phyloP scores from a whole-genome alignment of 805 yeast species.

The Crinitomyces ghanaensis region DNA sequence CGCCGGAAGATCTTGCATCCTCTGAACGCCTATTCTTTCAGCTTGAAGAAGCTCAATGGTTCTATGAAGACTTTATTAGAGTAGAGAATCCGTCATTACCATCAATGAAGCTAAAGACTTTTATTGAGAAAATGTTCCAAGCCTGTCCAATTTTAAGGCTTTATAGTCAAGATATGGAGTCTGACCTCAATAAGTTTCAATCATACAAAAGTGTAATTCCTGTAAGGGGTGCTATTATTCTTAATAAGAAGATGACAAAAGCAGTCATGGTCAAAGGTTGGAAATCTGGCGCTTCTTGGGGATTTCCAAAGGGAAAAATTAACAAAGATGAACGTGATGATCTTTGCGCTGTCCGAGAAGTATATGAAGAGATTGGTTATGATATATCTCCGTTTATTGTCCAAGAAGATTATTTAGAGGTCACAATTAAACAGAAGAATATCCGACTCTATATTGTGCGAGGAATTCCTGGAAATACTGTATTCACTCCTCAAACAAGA shows the following conservation, averaged over 20 bases:
- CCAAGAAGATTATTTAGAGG: constrained; percentile 65
- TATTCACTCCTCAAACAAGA: constrained; percentile 73
- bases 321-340: constrained; percentile 85
- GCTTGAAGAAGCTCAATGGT: constrained; percentile 98
- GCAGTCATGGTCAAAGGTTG: constrained; percentile 74
- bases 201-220: constrained; percentile 85
- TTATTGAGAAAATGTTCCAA: constrained; percentile 68
- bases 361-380: constrained; percentile 86
- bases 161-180: constrained; percentile 28
- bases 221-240: constrained; percentile 88
- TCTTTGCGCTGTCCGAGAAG: constrained; percentile 85
- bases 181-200: constrained; percentile 68
- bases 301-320: constrained; percentile 94
- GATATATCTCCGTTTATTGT: constrained; percentile 60
- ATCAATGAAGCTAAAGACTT: constrained; percentile 59
- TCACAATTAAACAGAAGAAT: constrained; percentile 73
- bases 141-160: constrained; percentile 41
- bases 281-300: constrained; percentile 69
- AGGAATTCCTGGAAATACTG: constrained; percentile 64
- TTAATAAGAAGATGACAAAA: constrained; percentile 59
- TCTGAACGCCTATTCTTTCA: constrained; percentile 79
- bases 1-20: constrained; percentile 78
- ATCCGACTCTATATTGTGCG: constrained; percentile 69
- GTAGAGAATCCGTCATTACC: constrained; percentile 68
- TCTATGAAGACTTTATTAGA: constrained; percentile 74